These are phyloP conservation scores for Lumnitzera littorea DNA, from an alignment of 345 rosid genomes.

Conservation along the genomic window DNA sequence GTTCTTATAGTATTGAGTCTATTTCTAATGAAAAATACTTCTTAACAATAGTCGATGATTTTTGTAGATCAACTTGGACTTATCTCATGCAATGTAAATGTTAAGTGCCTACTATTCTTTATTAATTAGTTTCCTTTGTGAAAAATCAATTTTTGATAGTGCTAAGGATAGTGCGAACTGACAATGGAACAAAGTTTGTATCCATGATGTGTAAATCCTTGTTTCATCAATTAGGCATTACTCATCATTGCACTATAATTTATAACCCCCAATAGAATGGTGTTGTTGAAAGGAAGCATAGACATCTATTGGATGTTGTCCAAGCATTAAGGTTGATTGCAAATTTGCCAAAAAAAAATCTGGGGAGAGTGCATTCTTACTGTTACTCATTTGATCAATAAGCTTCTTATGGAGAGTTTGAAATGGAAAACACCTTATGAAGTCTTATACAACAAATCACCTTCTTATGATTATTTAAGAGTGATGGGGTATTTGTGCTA, in stretches of 20 bases:
- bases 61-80: not conserved
- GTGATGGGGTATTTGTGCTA: too few species aligned
- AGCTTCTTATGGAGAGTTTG: not conserved
- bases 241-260: not conserved
- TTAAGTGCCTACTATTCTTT: not conserved
- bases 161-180: too few species aligned
- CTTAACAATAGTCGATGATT: not conserved
- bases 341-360: not conserved
- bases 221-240: too few species aligned
- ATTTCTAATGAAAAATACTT: not conserved
- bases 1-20: not conserved
- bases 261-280: conserved; percentile 1
- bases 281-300: not conserved
- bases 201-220: too few species aligned
- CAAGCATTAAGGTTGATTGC: not conserved
- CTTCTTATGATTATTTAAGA: not conserved
- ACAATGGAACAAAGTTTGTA: too few species aligned
- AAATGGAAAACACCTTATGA: not conserved
- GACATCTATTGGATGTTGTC: not conserved
- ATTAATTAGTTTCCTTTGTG: not conserved
- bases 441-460: not conserved
- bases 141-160: too few species aligned
- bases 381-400: not conserved
- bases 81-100: not conserved
- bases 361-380: not conserved